These are phyloP conservation scores for Phyllostachys edulis DNA, from an alignment of 176 grass and related monocot genomes.

Conservation along the genomic window DNA sequence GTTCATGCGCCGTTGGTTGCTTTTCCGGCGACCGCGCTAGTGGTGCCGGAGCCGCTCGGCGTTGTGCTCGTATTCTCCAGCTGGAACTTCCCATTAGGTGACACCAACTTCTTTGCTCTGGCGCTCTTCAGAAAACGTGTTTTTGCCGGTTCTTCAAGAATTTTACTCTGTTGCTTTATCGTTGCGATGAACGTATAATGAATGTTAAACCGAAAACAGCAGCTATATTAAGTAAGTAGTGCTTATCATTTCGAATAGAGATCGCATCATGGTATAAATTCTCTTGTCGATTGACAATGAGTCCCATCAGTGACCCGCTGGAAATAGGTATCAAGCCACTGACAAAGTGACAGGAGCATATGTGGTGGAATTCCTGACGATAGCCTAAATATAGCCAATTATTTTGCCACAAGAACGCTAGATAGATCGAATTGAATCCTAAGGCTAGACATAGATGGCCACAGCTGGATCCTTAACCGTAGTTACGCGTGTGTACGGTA, in stretches of 20 bases:
- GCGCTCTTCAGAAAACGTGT: background rate
- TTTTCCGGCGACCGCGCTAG: conserved; percentile 61
- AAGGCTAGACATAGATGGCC: no score
- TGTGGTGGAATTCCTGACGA: no score
- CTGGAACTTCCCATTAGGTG: conserved; percentile 80
- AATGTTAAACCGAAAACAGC: background rate
- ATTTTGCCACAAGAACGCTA: no score
- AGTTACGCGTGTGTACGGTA: background rate
- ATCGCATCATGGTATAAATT: no score
- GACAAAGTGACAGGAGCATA: no score
- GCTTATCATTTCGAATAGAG: background rate
- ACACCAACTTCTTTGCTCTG: background rate
- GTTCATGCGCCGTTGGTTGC: conserved; percentile 47
- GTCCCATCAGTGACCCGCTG: no score
- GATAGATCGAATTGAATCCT: no score
- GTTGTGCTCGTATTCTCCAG: conserved; percentile 74
- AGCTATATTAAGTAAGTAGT: no score
- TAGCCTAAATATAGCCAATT: no score
- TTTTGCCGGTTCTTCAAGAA: background rate
- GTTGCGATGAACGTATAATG: background rate
- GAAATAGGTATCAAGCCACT: no score
- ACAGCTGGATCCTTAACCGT: no score
- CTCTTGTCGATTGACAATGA: no score
- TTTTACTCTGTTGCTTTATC: background rate
- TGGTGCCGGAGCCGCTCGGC: conserved; percentile 75